Conservation (phyloP, 2,329 filamentous ascomycete genomes). For the Colletotrichum liriopes region DNA sequence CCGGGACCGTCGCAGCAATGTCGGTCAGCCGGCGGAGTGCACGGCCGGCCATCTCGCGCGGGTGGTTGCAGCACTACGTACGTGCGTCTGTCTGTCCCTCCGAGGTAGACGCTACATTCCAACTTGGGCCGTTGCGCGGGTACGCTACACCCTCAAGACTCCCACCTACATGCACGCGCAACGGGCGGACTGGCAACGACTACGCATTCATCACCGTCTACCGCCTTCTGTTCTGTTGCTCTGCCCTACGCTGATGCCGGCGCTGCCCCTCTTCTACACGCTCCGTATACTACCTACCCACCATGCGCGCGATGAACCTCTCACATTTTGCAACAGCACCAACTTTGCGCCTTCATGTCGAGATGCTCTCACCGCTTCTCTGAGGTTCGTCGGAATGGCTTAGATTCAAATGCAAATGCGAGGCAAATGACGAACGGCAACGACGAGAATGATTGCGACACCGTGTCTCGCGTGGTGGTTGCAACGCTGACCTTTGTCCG, state of each 20-base stretch:
- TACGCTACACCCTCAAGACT: neutral
- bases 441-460: slow-evolving; percentile 18
- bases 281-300: slow-evolving; percentile 12
- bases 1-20: slow-evolving; percentile 21
- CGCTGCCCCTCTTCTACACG: slow-evolving; percentile 29
- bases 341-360: slow-evolving; percentile 25
- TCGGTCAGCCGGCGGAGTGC: slow-evolving; percentile 41
- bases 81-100: neutral
- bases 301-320: slow-evolving; percentile 28
- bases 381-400: slow-evolving; percentile 8
- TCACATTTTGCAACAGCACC: slow-evolving; percentile 17
- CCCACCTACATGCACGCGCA: slow-evolving; percentile 1
- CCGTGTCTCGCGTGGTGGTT: slow-evolving; percentile 42
- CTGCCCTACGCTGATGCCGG: slow-evolving; percentile 47
- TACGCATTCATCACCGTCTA: slow-evolving; percentile 24
- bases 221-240: slow-evolving; percentile 12
- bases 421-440: slow-evolving; percentile 12
- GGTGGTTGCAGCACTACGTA: slow-evolving; percentile 36
- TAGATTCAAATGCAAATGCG: slow-evolving; percentile 2
- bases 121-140: slow-evolving; percentile 11
- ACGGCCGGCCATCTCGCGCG: slow-evolving; percentile 36
- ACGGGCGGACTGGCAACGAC: slow-evolving; percentile 17
- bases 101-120: slow-evolving; percentile 35
- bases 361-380: slow-evolving; percentile 33
- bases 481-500: slow-evolving; percentile 34